Conservation (phyloP, 2,329 filamentous ascomycete species). For the Cytospora schulzeri region DNA sequence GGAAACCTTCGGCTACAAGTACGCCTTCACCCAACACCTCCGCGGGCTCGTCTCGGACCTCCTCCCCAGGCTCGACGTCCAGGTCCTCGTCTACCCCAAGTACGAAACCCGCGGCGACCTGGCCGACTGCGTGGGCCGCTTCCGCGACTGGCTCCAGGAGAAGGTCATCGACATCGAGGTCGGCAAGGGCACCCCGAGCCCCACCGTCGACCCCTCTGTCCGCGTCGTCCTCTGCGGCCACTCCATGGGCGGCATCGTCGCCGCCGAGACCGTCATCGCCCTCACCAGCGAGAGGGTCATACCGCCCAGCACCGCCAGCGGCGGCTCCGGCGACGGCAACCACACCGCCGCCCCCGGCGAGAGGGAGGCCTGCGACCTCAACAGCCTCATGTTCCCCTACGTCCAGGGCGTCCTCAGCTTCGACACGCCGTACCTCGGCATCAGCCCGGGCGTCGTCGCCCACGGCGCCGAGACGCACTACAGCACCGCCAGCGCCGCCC, state of each 20-base stretch:
- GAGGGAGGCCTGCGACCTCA: constrained; percentile 42
- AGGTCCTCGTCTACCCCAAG: constrained; percentile 72
- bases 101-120: constrained; percentile 83
- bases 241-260: constrained; percentile 92
- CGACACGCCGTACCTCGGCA: constrained; percentile 89
- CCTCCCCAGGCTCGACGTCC: constrained; percentile 69
- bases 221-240: constrained; percentile 82
- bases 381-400: constrained; percentile 85
- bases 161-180: constrained; percentile 95
- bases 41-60: constrained; percentile 63
- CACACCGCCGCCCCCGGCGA: constrained; percentile 44
- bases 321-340: constrained; percentile 38
- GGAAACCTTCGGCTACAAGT: constrained; percentile 69
- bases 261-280: constrained; percentile 80
- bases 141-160: constrained; percentile 83
- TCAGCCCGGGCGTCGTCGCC: constrained; percentile 79
- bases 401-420: constrained; percentile 89
- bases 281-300: constrained; percentile 62
- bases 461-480: constrained; percentile 87
- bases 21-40: constrained; percentile 72
- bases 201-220: constrained; percentile 84
- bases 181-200: constrained; percentile 74
- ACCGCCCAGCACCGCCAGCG: constrained; percentile 42
- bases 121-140: constrained; percentile 68
- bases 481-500: constrained; percentile 69